Conservation (phyloP, 75 land plant species). For the Picea glauca region DNA sequence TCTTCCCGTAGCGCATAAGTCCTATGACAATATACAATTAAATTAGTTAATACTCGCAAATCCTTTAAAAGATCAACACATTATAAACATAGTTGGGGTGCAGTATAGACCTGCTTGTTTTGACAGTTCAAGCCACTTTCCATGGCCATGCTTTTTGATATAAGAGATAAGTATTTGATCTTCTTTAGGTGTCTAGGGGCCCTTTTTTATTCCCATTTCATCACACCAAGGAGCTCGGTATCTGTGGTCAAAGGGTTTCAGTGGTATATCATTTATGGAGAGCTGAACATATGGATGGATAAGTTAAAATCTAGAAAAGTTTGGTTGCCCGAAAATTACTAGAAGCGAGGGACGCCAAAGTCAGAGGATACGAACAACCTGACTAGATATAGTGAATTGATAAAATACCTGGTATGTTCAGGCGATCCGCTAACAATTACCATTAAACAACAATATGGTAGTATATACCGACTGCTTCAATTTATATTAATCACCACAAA, state of each 20-base stretch:
- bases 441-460: no score
- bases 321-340: no score
- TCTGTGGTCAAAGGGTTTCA: not conserved
- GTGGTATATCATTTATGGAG: not conserved
- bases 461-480: no score
- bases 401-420: no score
- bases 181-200: conserved; percentile 60
- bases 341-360: not conserved
- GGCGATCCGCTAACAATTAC: no score
- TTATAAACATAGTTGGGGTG: not conserved
- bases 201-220: conserved; percentile 49
- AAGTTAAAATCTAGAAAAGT: no score
- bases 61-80: not conserved
- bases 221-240: conserved; percentile 29
- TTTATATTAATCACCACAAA: no score
- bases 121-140: conserved; percentile 51
- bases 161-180: conserved; percentile 29
- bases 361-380: not conserved
- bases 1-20: conserved; percentile 17
- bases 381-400: not conserved
- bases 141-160: conserved; percentile 37
- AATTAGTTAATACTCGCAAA: not conserved
- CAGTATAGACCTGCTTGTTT: conserved; percentile 37
- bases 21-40: not conserved
- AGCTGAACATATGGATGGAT: no score